These are phyloP conservation scores for Xanthoconium stramineum DNA, from an alignment of 768 basidiomycete species.

Conservation along the genomic window DNA sequence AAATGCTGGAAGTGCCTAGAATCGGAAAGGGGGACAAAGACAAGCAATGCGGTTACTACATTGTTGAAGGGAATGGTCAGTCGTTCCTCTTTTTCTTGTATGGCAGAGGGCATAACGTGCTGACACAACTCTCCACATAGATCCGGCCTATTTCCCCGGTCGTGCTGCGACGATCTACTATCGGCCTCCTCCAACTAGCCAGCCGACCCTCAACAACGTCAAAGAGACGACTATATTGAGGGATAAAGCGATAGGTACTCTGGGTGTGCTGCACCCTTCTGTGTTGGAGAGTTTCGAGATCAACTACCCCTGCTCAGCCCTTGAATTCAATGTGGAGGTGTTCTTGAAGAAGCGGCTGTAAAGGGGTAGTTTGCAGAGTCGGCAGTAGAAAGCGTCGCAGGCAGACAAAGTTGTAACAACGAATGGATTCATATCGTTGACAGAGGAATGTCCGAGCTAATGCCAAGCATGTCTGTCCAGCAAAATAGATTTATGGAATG, in stretches of 20 bases:
- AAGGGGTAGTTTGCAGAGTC: neutral
- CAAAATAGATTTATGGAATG: constrained; percentile 8
- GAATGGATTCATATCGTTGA: constrained; percentile 2
- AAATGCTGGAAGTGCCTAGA: constrained; percentile 87
- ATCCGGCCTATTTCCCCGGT: constrained; percentile 92
- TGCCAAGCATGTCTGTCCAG: neutral
- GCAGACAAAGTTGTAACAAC: constrained; percentile 1
- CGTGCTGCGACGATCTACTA: constrained; percentile 92
- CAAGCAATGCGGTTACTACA: constrained; percentile 81
- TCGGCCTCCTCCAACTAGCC: constrained; percentile 46
- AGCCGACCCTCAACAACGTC: constrained; percentile 39
- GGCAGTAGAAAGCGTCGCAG: neutral
- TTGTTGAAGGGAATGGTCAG: constrained; percentile 81
- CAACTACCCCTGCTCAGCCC: constrained; percentile 86
- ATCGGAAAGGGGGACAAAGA: constrained; percentile 56
- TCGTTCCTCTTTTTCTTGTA: constrained; percentile 1
- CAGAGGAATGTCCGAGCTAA: neutral
- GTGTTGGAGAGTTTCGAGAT: constrained; percentile 95
- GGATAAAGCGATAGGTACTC: constrained; percentile 79
- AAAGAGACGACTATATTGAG: constrained; percentile 40
- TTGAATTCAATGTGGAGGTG: constrained; percentile 95
- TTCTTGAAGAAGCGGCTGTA: constrained; percentile 63
- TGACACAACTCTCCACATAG: constrained; percentile 40
- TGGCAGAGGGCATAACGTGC: neutral
- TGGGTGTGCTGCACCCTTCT: constrained; percentile 91